Base-by-base conservation (phyloP, 2,329 filamentous ascomycete species). In the Raffaelea albimanens region DNA sequence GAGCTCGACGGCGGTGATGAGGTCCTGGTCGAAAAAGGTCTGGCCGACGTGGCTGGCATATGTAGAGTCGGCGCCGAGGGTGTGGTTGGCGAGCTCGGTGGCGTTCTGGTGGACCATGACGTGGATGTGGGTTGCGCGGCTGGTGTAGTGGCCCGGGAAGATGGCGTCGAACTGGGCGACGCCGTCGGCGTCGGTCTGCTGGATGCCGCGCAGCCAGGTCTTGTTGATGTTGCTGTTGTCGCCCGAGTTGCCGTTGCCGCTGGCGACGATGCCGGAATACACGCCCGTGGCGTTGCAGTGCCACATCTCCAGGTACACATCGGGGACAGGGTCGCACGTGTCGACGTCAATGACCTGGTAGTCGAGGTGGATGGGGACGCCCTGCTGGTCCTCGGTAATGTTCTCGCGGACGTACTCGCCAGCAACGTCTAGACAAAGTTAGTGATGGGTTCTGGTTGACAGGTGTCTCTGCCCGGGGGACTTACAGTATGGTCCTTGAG, bases 21-120 rank as follows among this genome's bases (percentile, higher is more conserved):
- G 69, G 52, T 68, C 65, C 56, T 80, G 72, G 58, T 81, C 75
- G 55, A 78, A 77, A 66, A 77, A 82, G 40, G 80, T 59, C 60
- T 83, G 77, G 16, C 77, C 77, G 39, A 81, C 68, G 61, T 82
- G 76, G 4, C 73, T 70, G 45, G 74, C 69, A 29, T 62, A 65
- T 18, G 73, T 70, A 25, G 61, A 65, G 16, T 72, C 68, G 50
- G 67, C 71, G 47, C 73, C 63, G 47, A 59, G 55, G 42, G 75
- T 79, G 54, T 68, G 67, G 62, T 79, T 78, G 39, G 66, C 55
- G 38, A 70, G 65, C 14, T 68, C 49, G 16, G 57, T 58, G 31
- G 55, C 58, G 47, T 56, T 57, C 22, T 46, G 51, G 50, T 58
- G 60, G 3, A 51, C 53, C 11, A 59, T 55, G 22, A 64, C 54